phyloP scores from a whole-genome alignment of 177 flowering plant species.

The Vitis hybrid region DNA sequence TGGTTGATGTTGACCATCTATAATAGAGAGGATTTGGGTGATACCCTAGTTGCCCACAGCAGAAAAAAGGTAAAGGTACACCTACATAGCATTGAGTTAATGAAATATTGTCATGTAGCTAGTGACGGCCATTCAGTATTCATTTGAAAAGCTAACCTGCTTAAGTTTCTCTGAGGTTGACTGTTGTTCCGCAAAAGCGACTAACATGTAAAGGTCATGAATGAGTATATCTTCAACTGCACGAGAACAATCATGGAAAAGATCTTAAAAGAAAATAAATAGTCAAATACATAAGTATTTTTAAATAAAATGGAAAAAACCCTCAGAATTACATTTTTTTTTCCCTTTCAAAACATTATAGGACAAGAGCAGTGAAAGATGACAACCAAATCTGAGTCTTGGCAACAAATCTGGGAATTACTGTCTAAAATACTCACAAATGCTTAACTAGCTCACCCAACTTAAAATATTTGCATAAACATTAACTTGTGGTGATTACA shows the following conservation, averaged over 20 bases:
- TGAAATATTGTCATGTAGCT: background rate
- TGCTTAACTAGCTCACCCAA: too few relatives aligned
- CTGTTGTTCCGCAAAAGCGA: constrained; percentile 45
- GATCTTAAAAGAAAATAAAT: background rate
- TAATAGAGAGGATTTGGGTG: constrained; percentile 47
- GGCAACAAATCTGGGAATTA: too few relatives aligned
- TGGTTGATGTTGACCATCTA: constrained; percentile 54
- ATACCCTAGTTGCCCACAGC: constrained; percentile 49
- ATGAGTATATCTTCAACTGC: constrained; percentile 80
- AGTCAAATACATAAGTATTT: too few relatives aligned
- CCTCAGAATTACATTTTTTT: too few relatives aligned
- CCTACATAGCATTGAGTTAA: background rate
- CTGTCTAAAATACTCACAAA: too few relatives aligned
- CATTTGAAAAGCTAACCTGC: constrained; percentile 36
- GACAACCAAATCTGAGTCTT: too few relatives aligned
- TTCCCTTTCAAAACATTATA: too few relatives aligned
- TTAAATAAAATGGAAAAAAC: background rate
- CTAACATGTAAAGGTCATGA: constrained; percentile 49
- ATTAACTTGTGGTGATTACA: too few relatives aligned
- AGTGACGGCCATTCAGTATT: background rate
- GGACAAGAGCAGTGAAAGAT: too few relatives aligned
- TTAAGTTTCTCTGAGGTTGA: constrained; percentile 45
- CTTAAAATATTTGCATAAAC: too few relatives aligned
- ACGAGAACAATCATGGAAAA: constrained; percentile 6
- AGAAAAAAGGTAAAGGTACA: constrained; percentile 1